These are phyloP conservation scores for Scenedesmus sp. DNA, from an alignment of 163 green algal genomes.

Conservation along the genomic window DNA sequence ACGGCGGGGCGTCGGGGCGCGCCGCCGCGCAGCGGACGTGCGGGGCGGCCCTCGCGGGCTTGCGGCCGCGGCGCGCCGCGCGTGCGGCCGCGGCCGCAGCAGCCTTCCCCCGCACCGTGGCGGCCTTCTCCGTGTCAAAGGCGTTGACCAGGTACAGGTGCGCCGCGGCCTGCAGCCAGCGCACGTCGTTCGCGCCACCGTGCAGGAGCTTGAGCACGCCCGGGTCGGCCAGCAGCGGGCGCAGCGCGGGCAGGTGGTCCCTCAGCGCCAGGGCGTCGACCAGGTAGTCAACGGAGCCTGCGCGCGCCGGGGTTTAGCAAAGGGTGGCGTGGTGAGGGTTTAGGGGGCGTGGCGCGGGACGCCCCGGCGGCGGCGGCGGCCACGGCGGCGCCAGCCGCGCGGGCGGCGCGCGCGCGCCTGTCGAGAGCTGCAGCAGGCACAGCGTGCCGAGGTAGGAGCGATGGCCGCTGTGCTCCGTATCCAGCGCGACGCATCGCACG, in stretches of 20 bases:
- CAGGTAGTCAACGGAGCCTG: conserved; percentile 54
- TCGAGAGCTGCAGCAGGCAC: conserved; percentile 67
- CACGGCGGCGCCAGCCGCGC: neutral
- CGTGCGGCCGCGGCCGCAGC: neutral
- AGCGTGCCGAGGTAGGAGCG: conserved; percentile 65
- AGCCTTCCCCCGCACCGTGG: neutral
- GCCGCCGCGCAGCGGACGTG: neutral
- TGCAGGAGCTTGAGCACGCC: conserved; percentile 74
- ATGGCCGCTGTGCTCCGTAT: conserved; percentile 64
- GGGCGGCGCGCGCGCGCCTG: conserved; percentile 31
- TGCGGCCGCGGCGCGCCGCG: neutral
- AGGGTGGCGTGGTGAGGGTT: neutral
- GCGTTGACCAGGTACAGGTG: conserved; percentile 82
- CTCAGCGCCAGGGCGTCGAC: conserved; percentile 60
- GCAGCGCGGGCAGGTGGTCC: conserved; percentile 29
- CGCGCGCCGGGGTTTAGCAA: too few species aligned
- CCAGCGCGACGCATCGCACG: conserved; percentile 55
- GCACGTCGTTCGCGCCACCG: conserved; percentile 76
- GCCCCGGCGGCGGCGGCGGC: neutral
- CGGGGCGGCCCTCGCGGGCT: too few species aligned
- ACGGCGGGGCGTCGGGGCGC: neutral
- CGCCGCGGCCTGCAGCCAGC: conserved; percentile 85
- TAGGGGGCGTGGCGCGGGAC: neutral
- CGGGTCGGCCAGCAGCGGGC: conserved; percentile 44
- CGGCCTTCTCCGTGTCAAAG: conserved; percentile 82